Evolutionary conservation across 192 early-diverging fungal species (phyloP), one percentile per base, ranked within the genome.

Genomic region (Helicostylum pulchrum): DNA sequence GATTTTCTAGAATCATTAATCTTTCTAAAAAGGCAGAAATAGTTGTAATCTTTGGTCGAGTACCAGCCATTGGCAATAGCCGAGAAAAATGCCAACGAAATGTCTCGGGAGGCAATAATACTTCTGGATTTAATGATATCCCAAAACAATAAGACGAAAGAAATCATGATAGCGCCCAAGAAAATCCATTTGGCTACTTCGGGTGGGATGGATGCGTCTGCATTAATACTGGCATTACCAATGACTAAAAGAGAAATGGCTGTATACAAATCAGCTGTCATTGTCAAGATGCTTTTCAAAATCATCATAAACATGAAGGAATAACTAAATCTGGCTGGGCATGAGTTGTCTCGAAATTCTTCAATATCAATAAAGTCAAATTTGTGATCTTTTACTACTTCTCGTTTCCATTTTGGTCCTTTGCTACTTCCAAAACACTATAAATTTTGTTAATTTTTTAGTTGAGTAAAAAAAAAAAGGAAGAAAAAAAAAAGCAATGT

Each of bases 361-460:
- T 92, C 83, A 20, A 93, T 83, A 69, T 95, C 89, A 57, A 95
- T 79, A 77, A 86, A 91, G 75, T 93, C 92, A 71, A 95, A 95
- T 74, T 92, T 92, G 77, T 94, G 91, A 78, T 92, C 92, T 68
- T 83, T 77, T 14, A 91, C 84, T 53, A 82, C 72, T 75, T 91
- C 89, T 47, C 89, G 80, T 77, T 92, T 90, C 91, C 92, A 92
- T 53, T 87, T 83, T 17, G 87, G 80, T 43, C 76, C 68, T 45
- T 68, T 66, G 32, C 46, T 49, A 21, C 49, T 50, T 9, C 59
- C 60, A 47, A 19, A 23, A 21, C 59, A 61, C 59, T 61, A 61
- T 12, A 20, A 43, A 20, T 5, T 53, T 48, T 48, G 5, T 39
- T 39, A 39, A 9, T 39, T n/a, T n/a, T n/a, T n/a, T n/a, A n/a